Base-by-base conservation (phyloP, 148 eudicot species). In the Rhododendron molle region DNA sequence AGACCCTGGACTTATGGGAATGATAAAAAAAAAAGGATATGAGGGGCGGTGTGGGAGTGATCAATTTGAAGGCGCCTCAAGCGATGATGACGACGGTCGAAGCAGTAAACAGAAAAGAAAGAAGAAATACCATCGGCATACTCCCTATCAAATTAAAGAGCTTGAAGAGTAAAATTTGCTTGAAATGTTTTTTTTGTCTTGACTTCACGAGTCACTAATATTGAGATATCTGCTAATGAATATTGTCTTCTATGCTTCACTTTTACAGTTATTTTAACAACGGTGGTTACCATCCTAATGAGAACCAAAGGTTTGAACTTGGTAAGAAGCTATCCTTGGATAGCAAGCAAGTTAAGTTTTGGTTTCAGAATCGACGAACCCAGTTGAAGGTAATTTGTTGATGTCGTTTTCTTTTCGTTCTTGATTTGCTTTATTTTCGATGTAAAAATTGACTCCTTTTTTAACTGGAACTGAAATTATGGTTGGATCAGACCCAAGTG, bases 351-450 rank as follows among this genome's bases (percentile, higher is more conserved):
- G 97, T 96, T 34, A 95, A 96, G 85, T 95, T 94, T 90, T 96
- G 98, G 99, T 96, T 96, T 87, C 99, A 95, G 67, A 96, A 96
- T 83, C 91, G 93, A 20, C 91, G 98, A 69, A 95, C 99, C 15
- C 98, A 95, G 78, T 58, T 93, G 91, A 96, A 96, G 99, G 99
- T 95, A 93, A 84, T 54, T 43, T 44, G 21, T 16, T 16, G 7
- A 73, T 1, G 16, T 76, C 5, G 12, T 76, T 36, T 43, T 10
- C 2, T 83, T 76, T 54, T 34, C 28, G 74, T 69, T 82, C 26
- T 74, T 40, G 15, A 47, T 30, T 85, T 43, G 23, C 11, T 86
- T 58, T 76, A 30, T 82, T 40, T 69, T 6, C 6, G 47, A 28
- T 23, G 15, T 26, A 36, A 44, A 71, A 5, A 40, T 73, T 54